Evolutionary conservation across 768 basidiomycete species (phyloP), one percentile per base, ranked within the genome.

Genomic region (Suillus subluteus): DNA sequence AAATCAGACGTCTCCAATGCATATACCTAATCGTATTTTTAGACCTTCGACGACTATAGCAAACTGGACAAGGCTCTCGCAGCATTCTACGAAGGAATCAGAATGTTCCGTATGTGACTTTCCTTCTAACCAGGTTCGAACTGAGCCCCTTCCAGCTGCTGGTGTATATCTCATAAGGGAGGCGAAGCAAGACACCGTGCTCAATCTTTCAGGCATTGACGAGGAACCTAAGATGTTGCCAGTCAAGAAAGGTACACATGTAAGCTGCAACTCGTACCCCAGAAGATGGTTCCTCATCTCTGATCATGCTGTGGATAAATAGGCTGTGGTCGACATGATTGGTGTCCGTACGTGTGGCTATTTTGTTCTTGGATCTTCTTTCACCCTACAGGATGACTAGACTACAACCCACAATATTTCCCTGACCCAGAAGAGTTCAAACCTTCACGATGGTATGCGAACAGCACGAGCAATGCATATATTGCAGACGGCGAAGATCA

Each of bases 381-480:
- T 66, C 56, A 63, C 73, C 74, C 68, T 72, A 65, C 50, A 69
- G 56, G n/a, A 15, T 66, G 32, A 46, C n/a, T 66, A 81, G 82
- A 80, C 50, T 76, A 80, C 69, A 78, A 81, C 65, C 72, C 77
- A 4, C 70, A 72, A 9, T 73, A 79, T 63, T 82, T 80, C 66
- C 66, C 75, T 13, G 76, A 81, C 9, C 82, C 83, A 1, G 70
- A 77, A 16, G 72, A 74, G 43, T 82, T 75, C 67, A 71, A 73
- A 32, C 78, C 81, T 16, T 76, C 77, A 23, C 72, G 81, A 50
- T 84, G 83, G 83, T 77, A 79, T 58, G 46, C 50, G 21, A 58
- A 67, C n/a, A 18, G 40, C 9, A 56, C 65, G 40, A 44, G 62
- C 44, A 68, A 66, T 37, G 62, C 66, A 58, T 23, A 30, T 40